Evolutionary conservation across 805 yeast species (phyloP).

Genomic region (Yamadazyma sp.): DNA sequence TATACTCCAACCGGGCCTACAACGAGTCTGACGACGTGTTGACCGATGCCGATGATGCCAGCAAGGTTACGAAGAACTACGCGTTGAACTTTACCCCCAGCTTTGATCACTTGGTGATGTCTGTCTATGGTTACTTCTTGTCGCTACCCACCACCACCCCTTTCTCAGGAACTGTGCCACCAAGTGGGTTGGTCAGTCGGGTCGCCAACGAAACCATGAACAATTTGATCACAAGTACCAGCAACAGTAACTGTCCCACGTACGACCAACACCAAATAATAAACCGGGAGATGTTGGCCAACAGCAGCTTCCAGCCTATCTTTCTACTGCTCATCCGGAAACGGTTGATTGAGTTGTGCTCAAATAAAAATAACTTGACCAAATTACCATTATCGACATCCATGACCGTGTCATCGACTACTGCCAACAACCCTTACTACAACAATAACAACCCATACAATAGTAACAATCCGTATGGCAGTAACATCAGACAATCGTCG

Average conservation of each 20-base stretch:
- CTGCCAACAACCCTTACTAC: too few species aligned
- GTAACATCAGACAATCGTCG: slow-evolving; percentile 33
- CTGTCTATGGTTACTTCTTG: slow-evolving; percentile 33
- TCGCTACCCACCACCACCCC: slow-evolving; percentile 47
- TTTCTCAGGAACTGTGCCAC: slow-evolving; percentile 42
- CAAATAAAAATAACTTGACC: slow-evolving; percentile 18
- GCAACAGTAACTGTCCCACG: slow-evolving; percentile 18
- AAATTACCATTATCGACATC: slow-evolving; percentile 27
- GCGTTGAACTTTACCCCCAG: slow-evolving; percentile 33
- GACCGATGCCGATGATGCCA: slow-evolving; percentile 32
- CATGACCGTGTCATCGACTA: slow-evolving; percentile 22
- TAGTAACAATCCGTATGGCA: slow-evolving; percentile 14
- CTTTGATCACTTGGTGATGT: slow-evolving; percentile 39
- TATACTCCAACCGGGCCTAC: slow-evolving; percentile 32
- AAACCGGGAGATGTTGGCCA: slow-evolving; percentile 30
- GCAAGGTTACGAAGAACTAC: slow-evolving; percentile 28
- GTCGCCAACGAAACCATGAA: slow-evolving; percentile 44
- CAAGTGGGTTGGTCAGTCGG: slow-evolving; percentile 44
- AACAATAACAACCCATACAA: slow-evolving; percentile 5
- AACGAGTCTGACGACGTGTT: slow-evolving; percentile 44
- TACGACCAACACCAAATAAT: slow-evolving; percentile 38
- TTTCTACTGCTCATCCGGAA: slow-evolving; percentile 42
- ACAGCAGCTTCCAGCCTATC: slow-evolving; percentile 35
- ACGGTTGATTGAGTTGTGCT: slow-evolving; percentile 40
- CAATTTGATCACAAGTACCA: slow-evolving; percentile 21